Base-by-base conservation (phyloP, 345 rosid species). In the Aquilaria malaccensis region DNA sequence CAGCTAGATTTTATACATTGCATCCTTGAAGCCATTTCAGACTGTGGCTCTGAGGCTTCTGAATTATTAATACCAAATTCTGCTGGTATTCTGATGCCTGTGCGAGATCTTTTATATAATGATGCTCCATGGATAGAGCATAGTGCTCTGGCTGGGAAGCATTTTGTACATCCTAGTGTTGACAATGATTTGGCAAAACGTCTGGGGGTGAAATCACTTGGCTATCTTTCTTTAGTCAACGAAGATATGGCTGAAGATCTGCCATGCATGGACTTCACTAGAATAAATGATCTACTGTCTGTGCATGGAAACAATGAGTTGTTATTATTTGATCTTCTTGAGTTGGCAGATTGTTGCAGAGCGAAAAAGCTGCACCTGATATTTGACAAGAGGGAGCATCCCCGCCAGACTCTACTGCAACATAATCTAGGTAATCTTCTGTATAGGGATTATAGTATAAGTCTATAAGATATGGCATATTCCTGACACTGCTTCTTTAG, bases 111-210 rank as follows among this genome's bases (percentile, higher is more conserved):
- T 67, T 77, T 92, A 13, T 86, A 83, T 75, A 89, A 92, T 73
- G 98, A 92, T 74, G 98, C 98, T 62, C 98, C 96, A n/a, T 92
- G 98, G 98, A 91, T 92, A 59, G 96, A 92, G 74, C 77, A 68
- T 61, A 73, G 67, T 77, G 69, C 79, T 37, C 74, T 86, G 57
- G 58, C 69, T 64, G 95, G 80, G 73, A 92, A 86, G 66, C 79
- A 74, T 67, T 85, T 92, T 82, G 76, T 92, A 56, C 98, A 92
- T 79, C 83, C 87, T 46, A 74, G 84, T 76, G 79, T 92, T 70
- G 79, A 75, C 83, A 83, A 81, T 79, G 96, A 88, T 64, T 74
- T 92, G 83, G 98, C 98, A 45, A 77, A 72, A 61, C 85, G 71
- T 68, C 77, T 92, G 77, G 98, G 98, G 49, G 81, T 92, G 68